Evolutionary conservation across 2,329 filamentous ascomycete species (phyloP).

Genomic region (Chrysosporium queenslandicum): DNA sequence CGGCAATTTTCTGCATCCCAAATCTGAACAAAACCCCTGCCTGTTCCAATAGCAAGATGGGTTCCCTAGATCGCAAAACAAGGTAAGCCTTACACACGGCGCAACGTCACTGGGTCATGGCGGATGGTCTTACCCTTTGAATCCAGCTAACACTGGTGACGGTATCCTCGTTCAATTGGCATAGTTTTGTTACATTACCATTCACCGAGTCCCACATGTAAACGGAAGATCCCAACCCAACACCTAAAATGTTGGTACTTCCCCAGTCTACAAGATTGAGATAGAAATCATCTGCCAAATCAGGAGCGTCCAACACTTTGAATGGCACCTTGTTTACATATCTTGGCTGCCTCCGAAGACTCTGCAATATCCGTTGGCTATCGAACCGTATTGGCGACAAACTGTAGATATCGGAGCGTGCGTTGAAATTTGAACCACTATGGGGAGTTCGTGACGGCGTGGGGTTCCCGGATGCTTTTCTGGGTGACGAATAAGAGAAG

Average conservation of each 20-base stretch:
- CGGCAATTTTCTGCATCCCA: slow-evolving; percentile 89
- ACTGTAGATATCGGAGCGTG: slow-evolving; percentile 87
- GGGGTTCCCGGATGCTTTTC: slow-evolving; percentile 65
- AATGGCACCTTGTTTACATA: slow-evolving; percentile 94
- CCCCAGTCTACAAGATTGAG: slow-evolving; percentile 97
- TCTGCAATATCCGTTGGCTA: slow-evolving; percentile 87
- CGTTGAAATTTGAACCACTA: slow-evolving; percentile 79
- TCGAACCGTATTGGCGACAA: slow-evolving; percentile 86
- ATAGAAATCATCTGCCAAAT: slow-evolving; percentile 95
- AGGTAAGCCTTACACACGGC: slow-evolving; percentile 11
- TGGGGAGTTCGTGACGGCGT: slow-evolving; percentile 83
- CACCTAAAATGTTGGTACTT: slow-evolving; percentile 83
- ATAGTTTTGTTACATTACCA: slow-evolving; percentile 85
- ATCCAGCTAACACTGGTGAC: slow-evolving; percentile 99
- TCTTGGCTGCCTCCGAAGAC: slow-evolving; percentile 75
- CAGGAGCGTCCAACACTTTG: slow-evolving; percentile 93
- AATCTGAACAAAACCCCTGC: slow-evolving; percentile 89
- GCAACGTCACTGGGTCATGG: not conserved
- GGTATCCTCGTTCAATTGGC: slow-evolving; percentile 81
- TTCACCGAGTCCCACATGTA: slow-evolving; percentile 97
- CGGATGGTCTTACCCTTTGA: slow-evolving; percentile 52
- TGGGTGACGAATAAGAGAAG: slow-evolving; percentile 78
- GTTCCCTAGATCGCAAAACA: slow-evolving; percentile 51
- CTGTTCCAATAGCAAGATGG: slow-evolving; percentile 88
- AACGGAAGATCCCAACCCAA: slow-evolving; percentile 83